Conservation (phyloP, 805 yeast species). For the Starmera quercuum region DNA sequence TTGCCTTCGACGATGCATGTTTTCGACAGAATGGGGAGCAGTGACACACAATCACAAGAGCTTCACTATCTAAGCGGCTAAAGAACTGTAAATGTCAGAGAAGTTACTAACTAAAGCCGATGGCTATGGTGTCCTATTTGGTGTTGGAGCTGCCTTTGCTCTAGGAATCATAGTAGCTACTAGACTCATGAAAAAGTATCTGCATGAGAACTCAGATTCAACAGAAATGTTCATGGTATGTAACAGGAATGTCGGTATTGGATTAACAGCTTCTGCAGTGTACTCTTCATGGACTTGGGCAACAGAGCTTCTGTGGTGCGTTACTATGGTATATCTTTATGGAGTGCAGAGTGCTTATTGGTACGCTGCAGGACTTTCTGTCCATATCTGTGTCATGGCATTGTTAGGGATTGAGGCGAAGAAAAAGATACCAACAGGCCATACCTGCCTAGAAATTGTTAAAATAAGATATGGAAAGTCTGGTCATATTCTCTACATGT, state of each 20-base stretch:
- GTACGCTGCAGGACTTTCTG: constrained; percentile 28
- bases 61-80: no score
- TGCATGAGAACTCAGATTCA: no score
- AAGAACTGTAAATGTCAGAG: no score
- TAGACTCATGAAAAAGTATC: no score
- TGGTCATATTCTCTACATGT: constrained; percentile 25
- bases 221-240: constrained; percentile 34
- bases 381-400: constrained; percentile 27
- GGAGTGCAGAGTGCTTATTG: constrained; percentile 30
- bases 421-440: constrained; percentile 30
- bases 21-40: no score
- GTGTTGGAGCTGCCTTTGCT: no score
- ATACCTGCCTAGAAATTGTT: constrained; percentile 30
- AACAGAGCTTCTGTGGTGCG: constrained; percentile 26
- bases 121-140: no score
- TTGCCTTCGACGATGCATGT: no score
- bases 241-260: constrained; percentile 29
- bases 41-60: no score
- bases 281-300: constrained; percentile 42
- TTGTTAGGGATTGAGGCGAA: constrained; percentile 28
- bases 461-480: constrained; percentile 27
- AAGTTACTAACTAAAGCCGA: no score
- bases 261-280: constrained; percentile 32
- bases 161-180: no score
- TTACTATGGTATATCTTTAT: constrained; percentile 29